Base-by-base conservation (phyloP, 2,329 filamentous ascomycete species). In the Colletotrichum lini region DNA sequence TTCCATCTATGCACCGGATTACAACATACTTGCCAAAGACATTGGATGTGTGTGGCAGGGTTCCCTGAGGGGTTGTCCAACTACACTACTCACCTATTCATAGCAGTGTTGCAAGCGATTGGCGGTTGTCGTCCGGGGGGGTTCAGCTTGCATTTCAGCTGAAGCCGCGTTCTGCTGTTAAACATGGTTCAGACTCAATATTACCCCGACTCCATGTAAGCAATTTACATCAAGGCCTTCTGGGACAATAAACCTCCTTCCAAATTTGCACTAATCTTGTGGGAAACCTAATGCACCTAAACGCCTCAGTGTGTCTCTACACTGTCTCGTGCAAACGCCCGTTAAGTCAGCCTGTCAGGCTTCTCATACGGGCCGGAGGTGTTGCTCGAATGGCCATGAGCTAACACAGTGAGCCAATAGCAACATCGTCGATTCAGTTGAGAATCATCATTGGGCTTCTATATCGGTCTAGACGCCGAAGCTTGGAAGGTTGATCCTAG, bases 141-240 rank as follows among this genome's bases (percentile, higher is more conserved):
- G 2, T 13, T 23, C 21, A 47, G 30, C 58, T 45, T 67, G 62
- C 67, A 67, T 52, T 56, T 70, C 67, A 70, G 56, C 67, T 66
- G 67, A 61, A 67, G 42, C 40, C 40, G 49, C 49, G 30, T 38
- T 70, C 35, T 61, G 49, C 63, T 54, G 9, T 61, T 30, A 61
- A 42, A 30, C 42, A 50, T 45, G 63, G 56, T 21, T 35, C 23
- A 56, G 63, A 26, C 40, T 58, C 35, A 56, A 38, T 30, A 50
- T 67, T 50, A 38, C 63, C 63, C 63, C 67, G 62, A 67, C 56
- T 60, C 63, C 54, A 10, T 60, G 49, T 67, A 56, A 61, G 67
- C 49, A 49, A 56, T 67, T 23, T 60, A 44, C 30, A 21, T 1
- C 8, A 50, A 3, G 4, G 42, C 12, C 15, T 56, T 18, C 21